phyloP scores from a whole-genome alignment of 176 grass and related monocot genomes.

The Triticum dicoccoides region DNA sequence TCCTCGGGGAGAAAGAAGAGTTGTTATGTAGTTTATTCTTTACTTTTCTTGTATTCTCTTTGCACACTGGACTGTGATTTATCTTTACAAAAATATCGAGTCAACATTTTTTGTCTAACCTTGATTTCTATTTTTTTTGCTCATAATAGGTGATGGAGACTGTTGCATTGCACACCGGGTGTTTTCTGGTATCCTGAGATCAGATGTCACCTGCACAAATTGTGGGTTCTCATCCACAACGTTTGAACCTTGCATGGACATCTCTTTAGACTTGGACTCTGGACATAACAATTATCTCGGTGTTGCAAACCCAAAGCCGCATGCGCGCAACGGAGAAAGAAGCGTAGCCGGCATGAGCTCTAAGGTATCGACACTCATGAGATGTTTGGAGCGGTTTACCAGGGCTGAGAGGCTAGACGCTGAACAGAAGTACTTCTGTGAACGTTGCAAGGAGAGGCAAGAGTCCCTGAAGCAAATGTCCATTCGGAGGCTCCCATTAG shows the following conservation, averaged over 20 bases:
- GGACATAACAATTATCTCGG: conserved; percentile 33
- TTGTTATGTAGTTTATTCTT: neutral
- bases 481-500: conserved; percentile 89
- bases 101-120: conserved; percentile 27
- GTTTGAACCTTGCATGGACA: conserved; percentile 94
- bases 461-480: conserved; percentile 99
- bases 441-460: conserved; percentile 84
- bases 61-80: neutral
- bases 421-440: conserved; percentile 95
- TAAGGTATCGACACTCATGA: conserved; percentile 74
- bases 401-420: conserved; percentile 88
- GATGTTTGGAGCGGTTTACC: conserved; percentile 92
- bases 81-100: neutral
- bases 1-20: neutral
- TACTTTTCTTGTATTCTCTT: conserved; percentile 3
- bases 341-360: conserved; percentile 26
- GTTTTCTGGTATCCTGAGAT: conserved; percentile 94
- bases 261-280: conserved; percentile 80
- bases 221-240: conserved; percentile 98
- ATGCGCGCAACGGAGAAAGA: conserved; percentile 55
- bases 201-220: conserved; percentile 91
- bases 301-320: conserved; percentile 36
- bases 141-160: conserved; percentile 62
- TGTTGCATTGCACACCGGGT: conserved; percentile 96
- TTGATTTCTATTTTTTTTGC: conserved; percentile 7